Evolutionary conservation across 1,139 yeast genomes (phyloP).

Genomic region (Yamadazyma taylorii): DNA sequence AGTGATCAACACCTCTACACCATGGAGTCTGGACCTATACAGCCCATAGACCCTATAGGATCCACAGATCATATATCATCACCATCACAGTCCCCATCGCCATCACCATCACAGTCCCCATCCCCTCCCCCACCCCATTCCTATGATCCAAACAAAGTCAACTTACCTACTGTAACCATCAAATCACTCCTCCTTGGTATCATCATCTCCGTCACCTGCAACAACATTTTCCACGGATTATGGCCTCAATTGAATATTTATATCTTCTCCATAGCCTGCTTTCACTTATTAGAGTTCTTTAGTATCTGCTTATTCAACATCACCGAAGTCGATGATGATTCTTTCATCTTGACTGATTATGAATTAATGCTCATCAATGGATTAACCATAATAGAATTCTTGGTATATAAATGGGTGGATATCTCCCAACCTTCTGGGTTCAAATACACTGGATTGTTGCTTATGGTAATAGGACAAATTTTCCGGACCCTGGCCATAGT

Average conservation of each 20-base stretch:
- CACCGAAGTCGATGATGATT: slow-evolving; percentile 63
- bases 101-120: no score
- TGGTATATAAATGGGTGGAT: slow-evolving; percentile 8
- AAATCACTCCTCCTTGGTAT: slow-evolving; percentile 37
- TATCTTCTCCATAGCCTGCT: slow-evolving; percentile 51
- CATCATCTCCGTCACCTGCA: slow-evolving; percentile 18
- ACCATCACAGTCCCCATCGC: no score
- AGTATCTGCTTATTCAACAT: slow-evolving; percentile 76
- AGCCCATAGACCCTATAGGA: no score
- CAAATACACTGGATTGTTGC: slow-evolving; percentile 42
- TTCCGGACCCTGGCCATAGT: slow-evolving; percentile 77
- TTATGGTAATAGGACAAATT: slow-evolving; percentile 61
- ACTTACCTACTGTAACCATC: slow-evolving; percentile 31
- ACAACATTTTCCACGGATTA: slow-evolving; percentile 2
- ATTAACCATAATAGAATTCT: slow-evolving; percentile 27
- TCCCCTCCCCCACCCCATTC: no score
- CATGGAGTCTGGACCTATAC: no score
- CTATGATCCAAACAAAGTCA: slow-evolving; percentile 30
- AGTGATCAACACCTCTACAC: no score
- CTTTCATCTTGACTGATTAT: slow-evolving; percentile 77
- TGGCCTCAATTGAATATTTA: slow-evolving; percentile 33
- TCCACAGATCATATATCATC: no score
- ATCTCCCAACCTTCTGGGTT: slow-evolving; percentile 2
- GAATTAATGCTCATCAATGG: slow-evolving; percentile 64
- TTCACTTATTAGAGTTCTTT: slow-evolving; percentile 81